Base-by-base conservation (phyloP, 305 asterid species). In the Fraxinus nigra region DNA sequence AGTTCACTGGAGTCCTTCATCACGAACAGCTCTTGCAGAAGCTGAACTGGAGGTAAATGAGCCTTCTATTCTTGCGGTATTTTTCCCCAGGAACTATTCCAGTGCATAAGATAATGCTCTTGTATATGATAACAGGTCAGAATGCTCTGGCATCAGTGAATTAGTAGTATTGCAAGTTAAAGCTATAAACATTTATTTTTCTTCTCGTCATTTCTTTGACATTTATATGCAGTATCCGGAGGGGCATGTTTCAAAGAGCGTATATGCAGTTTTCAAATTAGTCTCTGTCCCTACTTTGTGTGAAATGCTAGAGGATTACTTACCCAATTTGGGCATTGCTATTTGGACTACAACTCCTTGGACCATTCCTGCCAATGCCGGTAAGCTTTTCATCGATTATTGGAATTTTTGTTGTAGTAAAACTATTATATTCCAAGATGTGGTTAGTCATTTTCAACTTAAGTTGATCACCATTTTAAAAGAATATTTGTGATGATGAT, bases 271-370 rank as follows among this genome's bases (percentile, higher is more conserved):
- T 84, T 96, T 96, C 87, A 92, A 85, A 87, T 78, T 96, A 88
- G 89, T 87, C 78, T 83, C 88, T 86, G 84, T 88, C 78, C 88
- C 95, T 67, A 78, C 87, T 79, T 91, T 94, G 8, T 83, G 85
- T 84, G 87, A 90, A 78, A 69, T 84, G 79, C 87, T 94, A 16
- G 90, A 91, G 75, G 97, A 93, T 72, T 93, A 89, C 82, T 81
- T 86, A 24, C 97, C 97, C 51, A 90, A 94, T 86, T 80, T 96
- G 92, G 85, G 89, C 82, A 85, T 96, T 88, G 97, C 98, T 85
- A 90, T 96, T 81, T 96, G 99, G 99, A 96, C 99, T 78, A 96
- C 98, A 63, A 96, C 99, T 77, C 98, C 99, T n/a, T 96, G 99
- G 99, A 96, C 98, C 35, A 91, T 96, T 85, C 98, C 98, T 48